phyloP scores from a whole-genome alignment of 2,329 filamentous ascomycete species.

The Cadophora sp. region DNA sequence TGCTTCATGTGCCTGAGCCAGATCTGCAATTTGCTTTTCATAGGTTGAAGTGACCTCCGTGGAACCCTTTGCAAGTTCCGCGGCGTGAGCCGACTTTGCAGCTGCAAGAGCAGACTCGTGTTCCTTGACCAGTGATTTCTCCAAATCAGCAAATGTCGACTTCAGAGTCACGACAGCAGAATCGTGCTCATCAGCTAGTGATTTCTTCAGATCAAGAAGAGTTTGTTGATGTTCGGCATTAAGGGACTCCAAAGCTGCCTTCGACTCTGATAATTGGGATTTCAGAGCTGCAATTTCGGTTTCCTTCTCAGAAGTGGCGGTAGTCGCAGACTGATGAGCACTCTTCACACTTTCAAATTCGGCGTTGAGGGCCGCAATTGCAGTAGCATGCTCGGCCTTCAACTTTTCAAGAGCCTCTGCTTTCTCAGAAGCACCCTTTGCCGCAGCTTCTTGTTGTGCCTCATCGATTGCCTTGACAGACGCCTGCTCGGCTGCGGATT shows the following conservation, averaged over 20 bases:
- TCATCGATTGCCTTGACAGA: conserved; percentile 43
- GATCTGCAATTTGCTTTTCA: conserved; percentile 56
- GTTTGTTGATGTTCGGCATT: conserved; percentile 47
- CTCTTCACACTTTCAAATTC: conserved; percentile 59
- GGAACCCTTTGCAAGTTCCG: conserved; percentile 55
- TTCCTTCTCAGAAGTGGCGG: conserved; percentile 47
- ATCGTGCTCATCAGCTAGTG: conserved; percentile 58
- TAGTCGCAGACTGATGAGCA: conserved; percentile 45
- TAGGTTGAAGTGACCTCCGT: conserved; percentile 53
- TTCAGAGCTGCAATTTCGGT: conserved; percentile 44
- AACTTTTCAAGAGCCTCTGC: conserved; percentile 50
- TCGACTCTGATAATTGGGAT: conserved; percentile 50
- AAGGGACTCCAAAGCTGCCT: conserved; percentile 39
- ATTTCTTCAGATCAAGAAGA: conserved; percentile 57
- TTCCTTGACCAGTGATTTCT: conserved; percentile 57
- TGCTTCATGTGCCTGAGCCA: conserved; percentile 58
- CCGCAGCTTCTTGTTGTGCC: conserved; percentile 39
- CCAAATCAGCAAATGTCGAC: conserved; percentile 59
- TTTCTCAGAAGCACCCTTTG: conserved; percentile 45
- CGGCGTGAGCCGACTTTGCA: conserved; percentile 60
- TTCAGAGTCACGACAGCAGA: conserved; percentile 58
- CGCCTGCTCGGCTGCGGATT: conserved; percentile 36
- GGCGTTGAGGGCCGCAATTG: conserved; percentile 41
- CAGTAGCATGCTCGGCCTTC: conserved; percentile 50
- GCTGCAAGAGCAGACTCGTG: conserved; percentile 57